Base-by-base conservation (phyloP, 2,329 filamentous ascomycete species). In the Penicillium sp. region DNA sequence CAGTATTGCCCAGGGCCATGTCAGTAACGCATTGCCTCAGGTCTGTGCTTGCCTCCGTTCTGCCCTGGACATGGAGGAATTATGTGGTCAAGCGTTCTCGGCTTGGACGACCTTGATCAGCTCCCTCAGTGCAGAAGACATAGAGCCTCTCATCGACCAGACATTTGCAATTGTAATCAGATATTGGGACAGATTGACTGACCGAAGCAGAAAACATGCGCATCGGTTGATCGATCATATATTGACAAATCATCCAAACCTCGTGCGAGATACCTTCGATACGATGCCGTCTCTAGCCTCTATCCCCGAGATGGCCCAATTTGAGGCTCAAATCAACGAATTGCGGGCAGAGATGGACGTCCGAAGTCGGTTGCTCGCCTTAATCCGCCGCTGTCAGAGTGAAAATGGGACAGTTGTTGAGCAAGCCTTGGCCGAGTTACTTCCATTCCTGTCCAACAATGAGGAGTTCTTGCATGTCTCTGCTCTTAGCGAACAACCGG, bases 321-420 rank as follows among this genome's bases (percentile, higher is more conserved):
- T 92, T 16, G 89, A 93, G 66, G 73, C 75, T 7, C 84, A 85
- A 57, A 79, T 99, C 10, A 80, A 81, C 14, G 78, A 81, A 1
- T 77, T 95, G 58, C 90, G 91, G 63, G 78, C 77, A 3, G 81
- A 84, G 21, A 84, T 90, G 57, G 88, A 90, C 64, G 78, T 84
- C 16, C 85, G 87, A 64, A 87, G 86, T 52, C 82, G 85, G 11
- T 86, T 93, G 57, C 81, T 84, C 39, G 82, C 91, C 3, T 95
- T 96, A 63, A 83, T 87, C 23, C 81, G 85, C 62, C 85, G 95
- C 61, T 84, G 96, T 54, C 80, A 83, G 42, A 92, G 95, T 67
- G 95, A 99, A 64, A 96, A 93, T 69, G 84, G 88, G 0, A 88
- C 90, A 1, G 93, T 99, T 47, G 91, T 96, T 21, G 82, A 90